phyloP scores from a whole-genome alignment of 75 land plant genomes.

The Gnetum montanum region DNA sequence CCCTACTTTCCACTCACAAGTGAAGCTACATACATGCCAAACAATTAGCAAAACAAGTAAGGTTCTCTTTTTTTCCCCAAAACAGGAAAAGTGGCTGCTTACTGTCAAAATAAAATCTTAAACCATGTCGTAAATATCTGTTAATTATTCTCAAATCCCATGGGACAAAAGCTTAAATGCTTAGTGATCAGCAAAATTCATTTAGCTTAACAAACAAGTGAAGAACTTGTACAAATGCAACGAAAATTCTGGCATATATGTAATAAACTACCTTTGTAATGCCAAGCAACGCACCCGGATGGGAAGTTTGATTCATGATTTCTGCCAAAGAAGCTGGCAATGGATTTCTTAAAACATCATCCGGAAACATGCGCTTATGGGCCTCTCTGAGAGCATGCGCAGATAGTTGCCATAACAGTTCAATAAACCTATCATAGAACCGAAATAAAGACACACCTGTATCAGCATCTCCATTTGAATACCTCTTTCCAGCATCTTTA shows the following conservation, averaged over 20 bases:
- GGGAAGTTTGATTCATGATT: constrained; percentile 56
- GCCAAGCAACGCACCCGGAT: constrained; percentile 86
- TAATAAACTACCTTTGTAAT: constrained; percentile 98
- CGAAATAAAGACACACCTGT: no score
- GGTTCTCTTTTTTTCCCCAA: no score
- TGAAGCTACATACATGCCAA: no score
- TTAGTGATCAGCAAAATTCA: background rate
- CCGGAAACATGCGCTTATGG: constrained; percentile 66
- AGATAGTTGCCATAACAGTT: constrained; percentile 96
- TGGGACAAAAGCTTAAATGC: background rate
- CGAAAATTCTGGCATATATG: background rate
- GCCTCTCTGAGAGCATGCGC: constrained; percentile 95
- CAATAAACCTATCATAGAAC: constrained; percentile 74
- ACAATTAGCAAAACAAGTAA: no score
- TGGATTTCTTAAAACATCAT: constrained; percentile 81
- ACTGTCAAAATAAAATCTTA: no score
- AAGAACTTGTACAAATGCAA: no score
- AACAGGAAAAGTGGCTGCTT: no score
- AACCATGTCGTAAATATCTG: no score
- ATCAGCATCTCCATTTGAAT: no score
- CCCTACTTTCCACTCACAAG: no score
- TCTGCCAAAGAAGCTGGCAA: constrained; percentile 87
- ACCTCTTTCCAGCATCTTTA: no score
- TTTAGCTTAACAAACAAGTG: background rate
- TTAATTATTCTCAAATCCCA: background rate